These are phyloP conservation scores for Daldinia decipiens DNA, from an alignment of 495 filamentous ascomycete species.

Conservation along the genomic window DNA sequence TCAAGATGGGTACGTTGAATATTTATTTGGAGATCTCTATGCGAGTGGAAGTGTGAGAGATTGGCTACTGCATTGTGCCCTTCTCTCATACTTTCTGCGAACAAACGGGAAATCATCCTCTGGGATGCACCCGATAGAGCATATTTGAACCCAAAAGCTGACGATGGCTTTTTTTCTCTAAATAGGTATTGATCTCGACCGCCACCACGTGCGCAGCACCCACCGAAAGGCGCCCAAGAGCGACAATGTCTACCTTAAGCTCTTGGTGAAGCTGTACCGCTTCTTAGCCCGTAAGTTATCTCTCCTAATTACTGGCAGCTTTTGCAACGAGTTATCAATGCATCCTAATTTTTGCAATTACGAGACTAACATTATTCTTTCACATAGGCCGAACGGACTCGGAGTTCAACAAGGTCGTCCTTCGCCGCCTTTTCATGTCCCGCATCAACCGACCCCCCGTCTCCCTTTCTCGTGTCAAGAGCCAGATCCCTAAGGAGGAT, in stretches of 20 bases:
- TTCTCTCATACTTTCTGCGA: constrained; percentile 51
- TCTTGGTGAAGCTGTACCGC: constrained; percentile 98
- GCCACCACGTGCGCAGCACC: constrained; percentile 85
- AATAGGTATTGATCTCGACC: constrained; percentile 75
- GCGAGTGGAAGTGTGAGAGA: constrained; percentile 54
- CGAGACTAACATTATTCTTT: constrained; percentile 6
- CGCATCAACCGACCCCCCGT: constrained; percentile 96
- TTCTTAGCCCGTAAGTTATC: constrained; percentile 90
- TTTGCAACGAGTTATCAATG: neutral
- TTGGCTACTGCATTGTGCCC: constrained; percentile 7
- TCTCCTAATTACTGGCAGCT: neutral
- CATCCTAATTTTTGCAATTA: neutral
- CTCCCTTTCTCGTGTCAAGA: constrained; percentile 87
- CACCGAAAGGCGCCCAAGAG: constrained; percentile 96
- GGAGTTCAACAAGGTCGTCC: constrained; percentile 95
- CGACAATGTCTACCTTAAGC: constrained; percentile 97
- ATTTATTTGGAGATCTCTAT: constrained; percentile 53
- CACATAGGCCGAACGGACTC: constrained; percentile 88
- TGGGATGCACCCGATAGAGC: constrained; percentile 38
- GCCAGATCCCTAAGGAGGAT: constrained; percentile 71
- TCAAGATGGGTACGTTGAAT: constrained; percentile 63
- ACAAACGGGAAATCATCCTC: constrained; percentile 51
- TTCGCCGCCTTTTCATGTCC: constrained; percentile 96
- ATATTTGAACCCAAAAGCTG: constrained; percentile 62
- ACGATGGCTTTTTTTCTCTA: constrained; percentile 55